These are phyloP conservation scores for Myxozyma sirexii DNA, from an alignment of 805 yeast genomes.

Conservation along the genomic window DNA sequence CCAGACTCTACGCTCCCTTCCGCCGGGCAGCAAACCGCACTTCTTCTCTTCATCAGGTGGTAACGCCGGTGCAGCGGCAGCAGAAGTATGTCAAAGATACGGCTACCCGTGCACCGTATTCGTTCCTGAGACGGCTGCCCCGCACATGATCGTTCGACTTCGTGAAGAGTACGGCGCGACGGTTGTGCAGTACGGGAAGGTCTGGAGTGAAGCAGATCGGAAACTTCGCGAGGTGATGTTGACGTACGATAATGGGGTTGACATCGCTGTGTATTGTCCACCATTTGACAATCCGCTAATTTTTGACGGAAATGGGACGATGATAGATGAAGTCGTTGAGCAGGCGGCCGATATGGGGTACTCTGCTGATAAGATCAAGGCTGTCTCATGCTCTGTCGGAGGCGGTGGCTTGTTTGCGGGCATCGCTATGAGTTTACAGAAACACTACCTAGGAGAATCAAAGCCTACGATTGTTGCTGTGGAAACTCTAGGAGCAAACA, in stretches of 20 bases:
- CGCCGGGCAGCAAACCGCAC: conserved; percentile 38
- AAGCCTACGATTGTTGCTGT: conserved; percentile 49
- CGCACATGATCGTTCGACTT: conserved; percentile 51
- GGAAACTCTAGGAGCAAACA: conserved; percentile 67
- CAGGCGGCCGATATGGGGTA: conserved; percentile 62
- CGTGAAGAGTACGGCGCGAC: conserved; percentile 51
- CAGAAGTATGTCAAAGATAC: conserved; percentile 75
- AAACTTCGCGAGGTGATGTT: conserved; percentile 77
- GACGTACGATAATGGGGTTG: conserved; percentile 47
- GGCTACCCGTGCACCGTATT: conserved; percentile 61
- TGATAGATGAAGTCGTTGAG: conserved; percentile 82
- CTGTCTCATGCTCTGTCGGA: conserved; percentile 89
- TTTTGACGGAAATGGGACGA: conserved; percentile 94
- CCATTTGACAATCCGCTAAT: conserved; percentile 93
- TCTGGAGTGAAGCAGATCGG: conserved; percentile 77
- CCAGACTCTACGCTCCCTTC: conserved; percentile 36
- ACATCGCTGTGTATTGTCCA: conserved; percentile 83
- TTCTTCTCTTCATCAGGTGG: conserved; percentile 94
- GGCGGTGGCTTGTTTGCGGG: conserved; percentile 96
- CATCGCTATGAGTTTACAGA: conserved; percentile 76
- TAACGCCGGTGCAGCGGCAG: conserved; percentile 96
- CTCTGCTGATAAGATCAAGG: conserved; percentile 55
- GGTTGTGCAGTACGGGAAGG: conserved; percentile 68
- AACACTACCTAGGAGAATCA: conserved; percentile 44
- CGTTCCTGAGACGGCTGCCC: conserved; percentile 56